Percentiles rank a stretch among this genome's conserved stretches.
Evolutionary conservation across 208 protist species (phyloP).

Genomic region (Trichomonas tenax): DNA sequence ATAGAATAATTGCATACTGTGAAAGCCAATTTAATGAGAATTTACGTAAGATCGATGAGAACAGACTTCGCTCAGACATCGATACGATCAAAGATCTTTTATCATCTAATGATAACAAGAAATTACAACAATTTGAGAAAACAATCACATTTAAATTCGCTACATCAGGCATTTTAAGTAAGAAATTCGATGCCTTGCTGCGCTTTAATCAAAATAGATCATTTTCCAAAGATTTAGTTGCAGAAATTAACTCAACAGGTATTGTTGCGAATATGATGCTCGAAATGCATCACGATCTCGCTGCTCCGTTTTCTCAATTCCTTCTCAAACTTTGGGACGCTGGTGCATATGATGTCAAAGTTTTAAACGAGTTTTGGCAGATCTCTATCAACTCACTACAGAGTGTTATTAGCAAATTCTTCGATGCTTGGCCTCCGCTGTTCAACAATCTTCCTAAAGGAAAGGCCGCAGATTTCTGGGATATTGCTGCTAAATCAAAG

Average conservation of each 20-base stretch:
- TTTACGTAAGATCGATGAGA: not conserved
- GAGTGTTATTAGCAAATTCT: not conserved
- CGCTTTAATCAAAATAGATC: not conserved
- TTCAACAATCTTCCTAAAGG: not conserved
- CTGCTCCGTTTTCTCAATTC: not conserved
- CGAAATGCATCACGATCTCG: not conserved
- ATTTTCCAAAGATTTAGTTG: not conserved
- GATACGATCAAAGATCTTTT: not conserved
- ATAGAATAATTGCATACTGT: not conserved
- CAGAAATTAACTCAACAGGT: not conserved
- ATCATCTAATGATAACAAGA: not conserved
- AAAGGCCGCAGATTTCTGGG: not conserved
- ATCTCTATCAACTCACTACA: not conserved
- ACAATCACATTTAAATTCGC: not conserved
- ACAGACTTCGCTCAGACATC: not conserved
- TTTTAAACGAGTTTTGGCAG: not conserved
- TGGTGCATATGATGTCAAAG: not conserved
- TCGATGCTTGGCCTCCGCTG: not conserved
- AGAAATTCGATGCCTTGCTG: not conserved
- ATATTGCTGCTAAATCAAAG: not conserved
- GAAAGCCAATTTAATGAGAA: not conserved
- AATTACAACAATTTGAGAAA: not conserved
- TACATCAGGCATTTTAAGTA: not conserved
- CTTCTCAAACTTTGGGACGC: not conserved
- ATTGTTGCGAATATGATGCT: not conserved